Base-by-base conservation (phyloP, 2,329 filamentous ascomycete species). In the Drechslerella dactyloides region DNA sequence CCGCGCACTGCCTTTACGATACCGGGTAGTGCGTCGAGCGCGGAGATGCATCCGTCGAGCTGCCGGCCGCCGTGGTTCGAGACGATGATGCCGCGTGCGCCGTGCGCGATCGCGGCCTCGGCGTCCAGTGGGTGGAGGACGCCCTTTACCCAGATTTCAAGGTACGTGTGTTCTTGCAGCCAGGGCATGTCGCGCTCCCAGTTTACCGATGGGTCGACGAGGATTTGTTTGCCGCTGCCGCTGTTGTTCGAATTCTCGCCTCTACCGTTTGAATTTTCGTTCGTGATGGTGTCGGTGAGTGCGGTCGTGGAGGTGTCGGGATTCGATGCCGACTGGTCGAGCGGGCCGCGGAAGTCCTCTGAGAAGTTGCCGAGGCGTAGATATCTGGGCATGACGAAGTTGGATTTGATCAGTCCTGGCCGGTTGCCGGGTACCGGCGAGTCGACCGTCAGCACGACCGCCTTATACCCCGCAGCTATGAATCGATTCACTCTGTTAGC, bases 1-100 rank as follows among this genome's bases (percentile, higher is more conserved):
- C 82, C 82, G 1, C 87, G 85, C 0, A 87, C 86, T 0, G 85
- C 85, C 2, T 87, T 85, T 69, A 85, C 84, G 72, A 89, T 85
- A 74, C 86, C 82, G 0, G 85, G 77, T 74, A 83, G 76, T 8
- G 79, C 82, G 61, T 86, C 85, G 2, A 87, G 78, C 2, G 83
- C 83, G 1, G 82, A 82, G 4, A 83, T 80, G 1, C 83, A 84
- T 2, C 84, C 84, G 73, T 87, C 85, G 10, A 86, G 78, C 77
- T 87, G 85, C 24, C 85, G 78, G 1, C 82, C 83, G 13, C 85
- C 85, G 75, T 87, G 85, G 73, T 87, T 87, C 30, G 82, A 84
- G 11, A 86, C 83, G 1, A 86, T 78, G 23, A 87, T 82, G 3
- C 83, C 84, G 51, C 84, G 80, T 2, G 82, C 79, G 0, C 83